These are phyloP conservation scores for Akanthomyces muscarius DNA, from an alignment of 2,329 filamentous ascomycete genomes.

Conservation along the genomic window DNA sequence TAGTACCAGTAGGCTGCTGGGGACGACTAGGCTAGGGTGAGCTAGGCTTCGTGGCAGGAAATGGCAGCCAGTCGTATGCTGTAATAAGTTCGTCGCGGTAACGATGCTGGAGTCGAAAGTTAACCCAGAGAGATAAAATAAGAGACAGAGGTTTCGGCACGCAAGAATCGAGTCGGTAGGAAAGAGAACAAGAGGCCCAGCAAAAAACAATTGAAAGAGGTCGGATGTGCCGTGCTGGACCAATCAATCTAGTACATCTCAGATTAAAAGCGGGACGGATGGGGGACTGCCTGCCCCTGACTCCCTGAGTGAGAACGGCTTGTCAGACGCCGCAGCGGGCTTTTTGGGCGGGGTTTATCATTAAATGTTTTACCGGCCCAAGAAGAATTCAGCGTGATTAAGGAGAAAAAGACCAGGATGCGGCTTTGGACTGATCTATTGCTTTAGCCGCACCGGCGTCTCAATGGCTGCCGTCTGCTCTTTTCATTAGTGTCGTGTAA, in stretches of 20 bases:
- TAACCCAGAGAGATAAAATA: background rate
- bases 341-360: background rate
- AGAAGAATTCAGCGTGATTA: too few relatives aligned
- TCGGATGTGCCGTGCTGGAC: conserved; percentile 3
- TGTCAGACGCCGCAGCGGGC: background rate
- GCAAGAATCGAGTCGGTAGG: background rate
- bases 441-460: too few relatives aligned
- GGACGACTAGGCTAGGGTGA: background rate
- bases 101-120: background rate
- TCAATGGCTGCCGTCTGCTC: background rate
- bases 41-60: background rate
- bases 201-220: background rate
- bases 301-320: background rate
- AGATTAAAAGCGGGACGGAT: background rate
- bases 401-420: too few relatives aligned
- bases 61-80: background rate
- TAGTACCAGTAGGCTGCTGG: background rate
- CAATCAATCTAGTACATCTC: conserved; percentile 8
- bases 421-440: too few relatives aligned
- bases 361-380: background rate
- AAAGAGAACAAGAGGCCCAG: background rate
- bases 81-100: background rate
- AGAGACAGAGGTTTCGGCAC: background rate
- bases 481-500: background rate
- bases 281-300: conserved; percentile 12